Evolutionary conservation across 2,329 filamentous ascomycete species (phyloP).

Genomic region (Microdochium bolleyi): DNA sequence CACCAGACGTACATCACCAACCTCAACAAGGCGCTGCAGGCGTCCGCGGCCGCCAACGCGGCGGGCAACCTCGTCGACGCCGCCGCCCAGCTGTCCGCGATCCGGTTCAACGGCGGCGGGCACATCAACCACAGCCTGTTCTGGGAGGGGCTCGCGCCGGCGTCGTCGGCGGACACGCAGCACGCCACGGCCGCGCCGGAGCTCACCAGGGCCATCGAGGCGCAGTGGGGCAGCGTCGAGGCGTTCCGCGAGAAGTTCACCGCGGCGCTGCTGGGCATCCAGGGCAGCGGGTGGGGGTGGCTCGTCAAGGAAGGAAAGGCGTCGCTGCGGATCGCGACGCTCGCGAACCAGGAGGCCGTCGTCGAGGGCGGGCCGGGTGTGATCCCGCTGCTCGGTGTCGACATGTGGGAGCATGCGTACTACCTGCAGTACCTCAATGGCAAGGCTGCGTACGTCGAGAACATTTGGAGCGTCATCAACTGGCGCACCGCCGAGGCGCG

Average conservation of each 20-base stretch:
- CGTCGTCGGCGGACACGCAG: conserved; percentile 48
- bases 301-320: conserved; percentile 53
- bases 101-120: conserved; percentile 86
- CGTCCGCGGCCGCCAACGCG: conserved; percentile 47
- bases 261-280: conserved; percentile 58
- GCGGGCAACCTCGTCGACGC: conserved; percentile 51
- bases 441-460: conserved; percentile 66
- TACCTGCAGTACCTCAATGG: conserved; percentile 78
- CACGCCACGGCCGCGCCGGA: conserved; percentile 29
- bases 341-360: conserved; percentile 80
- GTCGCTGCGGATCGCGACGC: conserved; percentile 61
- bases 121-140: conserved; percentile 92
- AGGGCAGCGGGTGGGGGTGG: conserved; percentile 88
- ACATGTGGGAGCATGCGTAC: conserved; percentile 94
- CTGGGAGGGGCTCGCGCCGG: conserved; percentile 74
- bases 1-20: conserved; percentile 74
- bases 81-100: conserved; percentile 54
- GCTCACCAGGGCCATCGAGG: conserved; percentile 38
- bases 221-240: conserved; percentile 53
- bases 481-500: conserved; percentile 64
- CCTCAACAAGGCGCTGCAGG: conserved; percentile 58
- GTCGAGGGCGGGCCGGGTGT: conserved; percentile 51
- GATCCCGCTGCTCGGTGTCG: conserved; percentile 70
- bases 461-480: conserved; percentile 73
- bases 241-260: conserved; percentile 60